These are phyloP conservation scores for Porcisia deanei DNA, from an alignment of 208 protist species.

Conservation along the genomic window DNA sequence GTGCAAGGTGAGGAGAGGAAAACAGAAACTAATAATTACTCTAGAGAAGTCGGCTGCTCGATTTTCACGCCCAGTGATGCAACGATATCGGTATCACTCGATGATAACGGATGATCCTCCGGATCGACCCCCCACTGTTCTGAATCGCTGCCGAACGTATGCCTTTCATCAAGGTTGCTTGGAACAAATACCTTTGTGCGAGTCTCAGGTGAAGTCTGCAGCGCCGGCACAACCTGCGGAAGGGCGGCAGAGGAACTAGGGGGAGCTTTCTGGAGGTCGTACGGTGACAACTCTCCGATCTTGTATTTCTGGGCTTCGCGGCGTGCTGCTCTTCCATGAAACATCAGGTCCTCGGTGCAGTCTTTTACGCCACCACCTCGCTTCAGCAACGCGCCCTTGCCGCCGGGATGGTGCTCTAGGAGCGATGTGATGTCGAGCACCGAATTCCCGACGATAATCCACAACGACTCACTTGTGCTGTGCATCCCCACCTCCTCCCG, in stretches of 20 bases:
- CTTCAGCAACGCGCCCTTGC: constrained; percentile 54
- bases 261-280: constrained; percentile 15
- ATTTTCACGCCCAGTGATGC: constrained; percentile 4
- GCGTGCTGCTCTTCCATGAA: constrained; percentile 54
- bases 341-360: constrained; percentile 61
- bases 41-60: neutral
- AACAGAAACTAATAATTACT: neutral
- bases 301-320: constrained; percentile 44
- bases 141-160: constrained; percentile 8
- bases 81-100: constrained; percentile 24
- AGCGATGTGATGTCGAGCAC: constrained; percentile 80
- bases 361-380: constrained; percentile 72
- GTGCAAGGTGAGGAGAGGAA: neutral
- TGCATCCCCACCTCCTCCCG: constrained; percentile 65
- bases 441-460: constrained; percentile 65
- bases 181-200: constrained; percentile 20
- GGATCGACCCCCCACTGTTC: constrained; percentile 13
- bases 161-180: constrained; percentile 12
- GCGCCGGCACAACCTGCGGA: neutral
- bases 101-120: constrained; percentile 22
- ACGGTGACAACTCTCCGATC: constrained; percentile 54
- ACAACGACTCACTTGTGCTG: constrained; percentile 54
- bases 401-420: constrained; percentile 63
- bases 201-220: neutral
- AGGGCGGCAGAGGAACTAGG: neutral